Percentiles rank a stretch among this genome's conserved stretches.
Evolutionary conservation across 306 rosid genomes (phyloP).

Genomic region (Pueraria montana): DNA sequence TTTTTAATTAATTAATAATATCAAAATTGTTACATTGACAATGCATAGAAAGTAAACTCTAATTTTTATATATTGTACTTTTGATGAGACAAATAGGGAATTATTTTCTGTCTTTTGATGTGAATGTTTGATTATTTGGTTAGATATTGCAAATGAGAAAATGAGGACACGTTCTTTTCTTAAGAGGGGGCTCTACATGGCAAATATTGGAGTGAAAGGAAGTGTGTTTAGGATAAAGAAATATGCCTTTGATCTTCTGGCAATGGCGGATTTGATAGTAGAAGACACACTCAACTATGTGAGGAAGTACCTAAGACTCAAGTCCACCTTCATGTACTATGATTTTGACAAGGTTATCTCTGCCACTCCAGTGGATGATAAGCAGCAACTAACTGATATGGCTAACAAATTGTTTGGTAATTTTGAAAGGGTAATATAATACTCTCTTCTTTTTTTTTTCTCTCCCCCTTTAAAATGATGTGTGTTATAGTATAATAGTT

Average conservation of each 20-base stretch:
- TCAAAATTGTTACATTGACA: background rate
- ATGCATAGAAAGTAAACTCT: background rate
- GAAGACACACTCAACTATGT: constrained; percentile 85
- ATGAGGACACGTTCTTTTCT: constrained; percentile 87
- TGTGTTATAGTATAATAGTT: background rate
- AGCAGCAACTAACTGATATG: constrained; percentile 75
- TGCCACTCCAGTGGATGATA: constrained; percentile 60
- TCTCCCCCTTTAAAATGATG: background rate
- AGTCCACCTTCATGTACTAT: constrained; percentile 84
- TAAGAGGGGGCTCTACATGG: constrained; percentile 75
- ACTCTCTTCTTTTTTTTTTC: too few relatives aligned
- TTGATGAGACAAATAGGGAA: background rate
- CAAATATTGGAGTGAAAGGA: constrained; percentile 75
- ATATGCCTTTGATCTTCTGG: constrained; percentile 83
- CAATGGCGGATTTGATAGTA: constrained; percentile 83
- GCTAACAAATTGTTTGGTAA: constrained; percentile 87
- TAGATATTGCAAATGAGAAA: constrained; percentile 84
- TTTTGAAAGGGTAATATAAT: constrained; percentile 83
- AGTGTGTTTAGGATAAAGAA: constrained; percentile 79
- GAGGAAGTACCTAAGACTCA: constrained; percentile 78
- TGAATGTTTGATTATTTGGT: constrained; percentile 24
- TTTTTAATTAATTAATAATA: background rate
- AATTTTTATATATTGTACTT: background rate
- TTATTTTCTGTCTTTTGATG: background rate
- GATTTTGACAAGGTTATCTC: constrained; percentile 90